A percentile compares a stretch with the other conserved stretches of the same genome.
Evolutionary conservation across 176 grass and related monocot species (phyloP).

Genomic region (Cocos nucifera): DNA sequence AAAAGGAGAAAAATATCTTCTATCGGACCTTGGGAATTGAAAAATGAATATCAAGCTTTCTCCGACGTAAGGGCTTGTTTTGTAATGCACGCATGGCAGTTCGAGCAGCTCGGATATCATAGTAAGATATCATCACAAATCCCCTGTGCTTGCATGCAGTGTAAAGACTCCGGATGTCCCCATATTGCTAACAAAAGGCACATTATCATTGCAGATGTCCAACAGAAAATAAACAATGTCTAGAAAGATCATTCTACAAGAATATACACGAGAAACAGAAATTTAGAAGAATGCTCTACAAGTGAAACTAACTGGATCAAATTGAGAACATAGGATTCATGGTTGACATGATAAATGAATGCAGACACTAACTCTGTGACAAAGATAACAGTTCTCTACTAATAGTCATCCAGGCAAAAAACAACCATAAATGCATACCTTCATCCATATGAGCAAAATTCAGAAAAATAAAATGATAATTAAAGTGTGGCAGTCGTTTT

Average conservation of each 20-base stretch:
- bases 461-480: no score
- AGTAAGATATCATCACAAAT: conserved; percentile 96
- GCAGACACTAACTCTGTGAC: no score
- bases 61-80: conserved; percentile 74
- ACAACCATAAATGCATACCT: no score
- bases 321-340: no score
- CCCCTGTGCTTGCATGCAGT: conserved; percentile 88
- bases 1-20: conserved; percentile 1
- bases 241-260: neutral
- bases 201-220: neutral
- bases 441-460: no score
- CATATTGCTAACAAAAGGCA: conserved; percentile 59
- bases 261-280: no score
- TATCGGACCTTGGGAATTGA: conserved; percentile 72
- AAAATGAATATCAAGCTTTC: conserved; percentile 95
- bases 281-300: no score
- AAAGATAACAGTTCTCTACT: no score
- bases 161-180: conserved; percentile 80
- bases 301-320: no score
- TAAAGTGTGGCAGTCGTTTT: no score
- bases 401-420: no score
- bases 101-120: conserved; percentile 75
- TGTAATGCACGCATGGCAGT: conserved; percentile 74
- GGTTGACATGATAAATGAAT: no score
- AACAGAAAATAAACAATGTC: conserved; percentile 3